phyloP scores from a whole-genome alignment of 306 rosid species.

The Crotalaria pallida region DNA sequence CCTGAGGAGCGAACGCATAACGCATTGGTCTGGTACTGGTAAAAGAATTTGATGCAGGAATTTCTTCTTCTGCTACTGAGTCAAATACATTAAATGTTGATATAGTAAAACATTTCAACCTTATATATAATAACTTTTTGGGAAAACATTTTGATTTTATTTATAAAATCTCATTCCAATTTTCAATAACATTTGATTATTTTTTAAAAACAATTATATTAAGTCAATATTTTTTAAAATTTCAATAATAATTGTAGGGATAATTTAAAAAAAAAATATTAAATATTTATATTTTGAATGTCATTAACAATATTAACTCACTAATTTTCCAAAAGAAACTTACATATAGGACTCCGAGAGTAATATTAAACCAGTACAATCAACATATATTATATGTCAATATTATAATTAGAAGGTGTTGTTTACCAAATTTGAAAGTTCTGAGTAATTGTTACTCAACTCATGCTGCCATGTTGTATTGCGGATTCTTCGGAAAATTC shows the following conservation, averaged over 20 bases:
- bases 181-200: too few relatives aligned
- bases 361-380: neutral
- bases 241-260: too few relatives aligned
- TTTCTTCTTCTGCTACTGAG: neutral
- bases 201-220: too few relatives aligned
- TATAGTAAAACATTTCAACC: neutral
- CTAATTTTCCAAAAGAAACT: too few relatives aligned
- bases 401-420: neutral
- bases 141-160: too few relatives aligned
- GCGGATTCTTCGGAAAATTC: neutral
- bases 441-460: neutral
- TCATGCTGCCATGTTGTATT: neutral
- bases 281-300: too few relatives aligned
- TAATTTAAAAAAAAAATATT: too few relatives aligned
- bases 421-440: neutral
- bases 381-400: neutral
- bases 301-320: too few relatives aligned
- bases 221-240: too few relatives aligned
- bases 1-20: neutral
- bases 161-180: too few relatives aligned
- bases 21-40: neutral
- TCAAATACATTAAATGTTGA: neutral
- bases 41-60: slow-evolving; percentile 14
- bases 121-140: too few relatives aligned
- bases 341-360: too few relatives aligned